Conservation (phyloP, 306 rosid genomes). For the Arachis hypogaea region DNA sequence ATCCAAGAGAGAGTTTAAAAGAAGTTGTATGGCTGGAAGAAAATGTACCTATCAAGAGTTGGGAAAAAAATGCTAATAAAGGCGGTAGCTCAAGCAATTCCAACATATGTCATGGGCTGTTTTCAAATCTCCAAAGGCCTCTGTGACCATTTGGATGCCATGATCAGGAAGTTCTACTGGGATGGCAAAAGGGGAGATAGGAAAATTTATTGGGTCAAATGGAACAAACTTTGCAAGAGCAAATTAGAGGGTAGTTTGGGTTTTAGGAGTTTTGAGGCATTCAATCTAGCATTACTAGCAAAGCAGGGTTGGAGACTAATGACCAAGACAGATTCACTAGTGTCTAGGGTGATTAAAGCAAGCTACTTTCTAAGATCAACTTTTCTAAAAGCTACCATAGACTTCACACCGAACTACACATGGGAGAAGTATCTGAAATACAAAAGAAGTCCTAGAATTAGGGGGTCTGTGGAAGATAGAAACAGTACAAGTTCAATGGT, state of each 20-base stretch:
- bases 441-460: background rate
- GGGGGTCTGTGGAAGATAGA: background rate
- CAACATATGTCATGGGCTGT: background rate
- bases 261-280: background rate
- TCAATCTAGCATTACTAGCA: background rate
- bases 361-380: background rate
- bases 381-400: background rate
- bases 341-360: accelerated
- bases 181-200: background rate
- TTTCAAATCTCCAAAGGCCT: background rate
- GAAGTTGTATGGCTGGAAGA: background rate
- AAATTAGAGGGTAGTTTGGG: background rate
- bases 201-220: no score
- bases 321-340: background rate
- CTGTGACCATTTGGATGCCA: background rate
- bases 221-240: background rate
- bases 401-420: background rate
- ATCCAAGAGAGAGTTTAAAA: no score
- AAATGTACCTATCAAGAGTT: no score
- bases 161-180: background rate
- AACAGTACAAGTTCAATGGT: no score
- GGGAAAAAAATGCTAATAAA: background rate
- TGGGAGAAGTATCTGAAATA: background rate
- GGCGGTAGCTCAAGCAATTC: background rate
- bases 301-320: background rate